These are phyloP conservation scores for Colletotrichum limetticola DNA, from an alignment of 2,329 filamentous ascomycete genomes.

Conservation along the genomic window DNA sequence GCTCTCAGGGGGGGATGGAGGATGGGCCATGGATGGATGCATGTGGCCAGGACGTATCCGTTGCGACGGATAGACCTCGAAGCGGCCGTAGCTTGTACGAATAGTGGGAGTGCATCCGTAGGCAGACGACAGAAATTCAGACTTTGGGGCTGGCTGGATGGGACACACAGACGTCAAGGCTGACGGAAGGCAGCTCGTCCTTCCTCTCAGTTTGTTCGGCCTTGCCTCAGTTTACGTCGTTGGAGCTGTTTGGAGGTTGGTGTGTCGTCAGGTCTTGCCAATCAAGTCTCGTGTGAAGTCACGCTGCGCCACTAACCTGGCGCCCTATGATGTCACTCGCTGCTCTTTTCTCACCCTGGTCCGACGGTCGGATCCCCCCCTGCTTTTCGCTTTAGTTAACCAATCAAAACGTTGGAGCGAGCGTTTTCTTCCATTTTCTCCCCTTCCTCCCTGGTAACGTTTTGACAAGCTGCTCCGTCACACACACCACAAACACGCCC, in stretches of 20 bases:
- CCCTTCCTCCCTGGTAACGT: conserved; percentile 11
- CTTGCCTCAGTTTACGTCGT: conserved; percentile 21
- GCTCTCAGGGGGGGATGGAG: background rate
- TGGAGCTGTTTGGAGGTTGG: conserved; percentile 15
- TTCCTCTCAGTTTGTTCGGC: conserved; percentile 3
- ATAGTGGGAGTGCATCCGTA: no score
- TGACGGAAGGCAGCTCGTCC: conserved; percentile 21
- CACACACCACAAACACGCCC: background rate
- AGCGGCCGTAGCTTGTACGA: background rate
- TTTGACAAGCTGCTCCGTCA: conserved; percentile 29
- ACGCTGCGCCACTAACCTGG: conserved; percentile 29
- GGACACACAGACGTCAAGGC: conserved; percentile 33
- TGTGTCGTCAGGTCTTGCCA: conserved; percentile 31
- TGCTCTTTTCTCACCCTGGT: background rate
- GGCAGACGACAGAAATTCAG: background rate
- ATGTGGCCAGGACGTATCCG: conserved; percentile 8
- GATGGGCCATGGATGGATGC: background rate
- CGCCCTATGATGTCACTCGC: conserved; percentile 22
- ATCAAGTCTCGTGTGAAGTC: conserved; percentile 31
- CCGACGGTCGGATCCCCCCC: conserved; percentile 23
- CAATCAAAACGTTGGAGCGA: conserved; percentile 10
- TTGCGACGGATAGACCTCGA: conserved; percentile 1
- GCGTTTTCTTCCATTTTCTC: conserved; percentile 17
- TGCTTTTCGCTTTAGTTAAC: background rate
- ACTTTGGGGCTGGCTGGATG: background rate